Conservation (phyloP, 768 basidiomycete genomes). For the Cyathus striatus region DNA sequence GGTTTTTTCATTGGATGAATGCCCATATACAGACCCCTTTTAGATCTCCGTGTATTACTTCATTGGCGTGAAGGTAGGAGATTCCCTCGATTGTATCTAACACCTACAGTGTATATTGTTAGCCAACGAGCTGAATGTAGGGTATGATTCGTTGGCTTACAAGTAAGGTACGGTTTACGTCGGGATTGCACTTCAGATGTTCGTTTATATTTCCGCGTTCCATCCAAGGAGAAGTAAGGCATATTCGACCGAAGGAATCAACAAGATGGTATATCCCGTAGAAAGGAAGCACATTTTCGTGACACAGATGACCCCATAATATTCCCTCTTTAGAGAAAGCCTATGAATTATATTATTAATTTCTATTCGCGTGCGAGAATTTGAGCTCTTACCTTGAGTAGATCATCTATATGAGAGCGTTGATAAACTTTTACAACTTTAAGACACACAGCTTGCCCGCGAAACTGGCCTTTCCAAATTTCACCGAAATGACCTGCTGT, state of each 20-base stretch:
- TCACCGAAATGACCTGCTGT: constrained; percentile 21
- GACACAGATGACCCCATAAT: constrained; percentile 22
- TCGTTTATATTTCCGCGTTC: constrained; percentile 26
- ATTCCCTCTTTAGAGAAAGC: constrained; percentile 22
- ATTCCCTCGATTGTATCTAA: constrained; percentile 25
- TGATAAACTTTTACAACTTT: constrained; percentile 20
- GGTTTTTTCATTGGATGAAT: neutral
- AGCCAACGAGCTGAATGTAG: neutral
- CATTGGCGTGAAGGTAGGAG: constrained; percentile 23
- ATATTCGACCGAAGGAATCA: constrained; percentile 20
- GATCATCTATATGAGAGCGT: constrained; percentile 10
- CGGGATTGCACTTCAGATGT: constrained; percentile 13
- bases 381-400: constrained; percentile 15
- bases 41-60: constrained; percentile 40
- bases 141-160: constrained; percentile 3
- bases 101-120: constrained; percentile 12
- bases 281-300: constrained; percentile 31
- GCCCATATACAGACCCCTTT: constrained; percentile 26
- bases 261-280: constrained; percentile 23
- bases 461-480: constrained; percentile 16
- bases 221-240: constrained; percentile 36
- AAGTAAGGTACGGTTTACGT: constrained; percentile 9
- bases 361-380: neutral
- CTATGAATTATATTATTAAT: constrained; percentile 9
- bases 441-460: constrained; percentile 14